phyloP scores from a whole-genome alignment of 768 basidiomycete species.

The Naganishia onofrii region DNA sequence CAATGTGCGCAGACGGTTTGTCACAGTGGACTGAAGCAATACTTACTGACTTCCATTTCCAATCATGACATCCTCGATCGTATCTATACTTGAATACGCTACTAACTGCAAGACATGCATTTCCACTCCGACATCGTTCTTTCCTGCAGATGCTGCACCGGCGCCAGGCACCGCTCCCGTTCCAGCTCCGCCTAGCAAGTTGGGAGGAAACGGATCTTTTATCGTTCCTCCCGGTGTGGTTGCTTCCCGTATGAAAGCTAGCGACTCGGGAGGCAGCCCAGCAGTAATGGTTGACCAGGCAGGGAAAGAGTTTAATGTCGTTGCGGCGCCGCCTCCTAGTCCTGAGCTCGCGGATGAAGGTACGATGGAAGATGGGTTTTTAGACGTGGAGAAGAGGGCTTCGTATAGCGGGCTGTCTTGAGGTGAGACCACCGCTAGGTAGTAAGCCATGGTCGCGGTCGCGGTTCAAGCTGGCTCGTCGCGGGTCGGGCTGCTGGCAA shows the following conservation, averaged over 20 bases:
- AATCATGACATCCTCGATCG: constrained; percentile 80
- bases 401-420: constrained; percentile 55
- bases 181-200: constrained; percentile 29
- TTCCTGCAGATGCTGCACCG: constrained; percentile 49
- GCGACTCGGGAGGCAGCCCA: constrained; percentile 5
- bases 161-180: neutral
- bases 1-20: neutral
- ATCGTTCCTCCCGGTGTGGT: constrained; percentile 5
- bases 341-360: constrained; percentile 2
- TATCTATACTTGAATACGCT: constrained; percentile 91
- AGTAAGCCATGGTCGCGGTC: constrained; percentile 51
- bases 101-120: constrained; percentile 96
- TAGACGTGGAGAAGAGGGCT: constrained; percentile 49
- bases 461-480: neutral
- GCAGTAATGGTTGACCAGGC: constrained; percentile 34
- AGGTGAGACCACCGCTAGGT: constrained; percentile 55
- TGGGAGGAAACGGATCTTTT: constrained; percentile 11
- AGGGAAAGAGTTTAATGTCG: constrained; percentile 33
- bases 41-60: constrained; percentile 51
- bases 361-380: constrained; percentile 24
- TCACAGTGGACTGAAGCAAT: neutral
- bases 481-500: neutral
- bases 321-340: constrained; percentile 18
- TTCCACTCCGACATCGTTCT: constrained; percentile 77
- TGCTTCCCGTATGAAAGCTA: constrained; percentile 10